phyloP scores from a whole-genome alignment of 179 eudicot genomes.

The Camellia oleifera region DNA sequence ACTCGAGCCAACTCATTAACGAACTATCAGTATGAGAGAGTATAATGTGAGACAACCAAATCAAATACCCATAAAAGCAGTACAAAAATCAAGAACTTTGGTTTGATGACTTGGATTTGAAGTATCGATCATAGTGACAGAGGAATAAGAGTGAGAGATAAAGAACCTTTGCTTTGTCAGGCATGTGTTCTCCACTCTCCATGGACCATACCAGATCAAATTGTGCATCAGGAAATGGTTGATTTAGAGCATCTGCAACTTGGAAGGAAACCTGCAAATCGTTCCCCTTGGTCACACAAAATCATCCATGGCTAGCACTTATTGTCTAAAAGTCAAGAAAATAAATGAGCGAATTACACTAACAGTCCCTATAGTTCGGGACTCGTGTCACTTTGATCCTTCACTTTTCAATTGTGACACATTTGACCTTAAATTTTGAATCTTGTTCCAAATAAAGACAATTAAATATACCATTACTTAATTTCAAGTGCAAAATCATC shows the following conservation, averaged over 20 bases:
- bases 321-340: constrained; percentile 2
- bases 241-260: constrained; percentile 93
- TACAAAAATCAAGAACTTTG: neutral
- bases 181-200: constrained; percentile 99
- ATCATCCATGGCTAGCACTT: constrained; percentile 5
- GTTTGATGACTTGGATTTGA: neutral
- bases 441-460: too few species aligned
- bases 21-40: constrained; percentile 42
- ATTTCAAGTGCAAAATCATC: too few species aligned
- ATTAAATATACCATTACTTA: too few species aligned
- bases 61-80: neutral
- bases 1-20: constrained; percentile 82
- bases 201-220: constrained; percentile 97
- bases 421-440: too few species aligned
- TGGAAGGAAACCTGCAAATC: constrained; percentile 69
- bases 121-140: neutral
- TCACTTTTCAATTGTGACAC: too few species aligned
- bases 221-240: constrained; percentile 87
- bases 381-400: too few species aligned
- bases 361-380: too few species aligned
- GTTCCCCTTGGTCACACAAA: neutral
- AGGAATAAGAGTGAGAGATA: neutral
- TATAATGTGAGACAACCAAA: neutral
- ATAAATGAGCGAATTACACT: too few species aligned
- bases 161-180: constrained; percentile 78